Conservation (phyloP, 768 basidiomycete species). For the Lentinula sp. region DNA sequence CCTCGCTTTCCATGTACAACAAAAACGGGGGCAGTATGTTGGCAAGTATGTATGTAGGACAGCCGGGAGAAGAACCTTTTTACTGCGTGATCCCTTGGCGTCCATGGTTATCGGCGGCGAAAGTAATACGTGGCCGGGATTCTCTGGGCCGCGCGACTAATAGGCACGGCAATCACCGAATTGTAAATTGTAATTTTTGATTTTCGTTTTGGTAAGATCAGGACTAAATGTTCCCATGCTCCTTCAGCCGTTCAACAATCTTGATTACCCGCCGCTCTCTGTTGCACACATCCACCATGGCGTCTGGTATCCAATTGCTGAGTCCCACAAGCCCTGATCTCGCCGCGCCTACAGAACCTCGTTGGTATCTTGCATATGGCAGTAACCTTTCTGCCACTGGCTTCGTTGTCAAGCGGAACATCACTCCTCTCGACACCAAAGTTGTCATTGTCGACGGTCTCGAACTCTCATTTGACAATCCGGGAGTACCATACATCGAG, state of each 20-base stretch:
- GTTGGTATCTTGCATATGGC: constrained; percentile 9
- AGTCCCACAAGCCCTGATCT: background rate
- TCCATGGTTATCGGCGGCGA: background rate
- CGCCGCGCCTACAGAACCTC: background rate
- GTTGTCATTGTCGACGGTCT: constrained; percentile 5
- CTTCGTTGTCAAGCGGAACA: constrained; percentile 7
- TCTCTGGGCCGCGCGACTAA: background rate
- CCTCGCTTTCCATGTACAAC: background rate
- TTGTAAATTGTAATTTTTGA: background rate
- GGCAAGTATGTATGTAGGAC: background rate
- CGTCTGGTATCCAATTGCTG: constrained; percentile 3
- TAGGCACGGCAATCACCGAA: background rate
- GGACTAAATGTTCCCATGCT: background rate
- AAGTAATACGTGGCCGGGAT: background rate
- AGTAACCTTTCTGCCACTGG: constrained; percentile 8
- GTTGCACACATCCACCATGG: constrained; percentile 1
- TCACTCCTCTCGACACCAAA: constrained; percentile 5
- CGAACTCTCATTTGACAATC: constrained; percentile 6
- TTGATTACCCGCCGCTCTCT: background rate
- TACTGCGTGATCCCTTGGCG: background rate
- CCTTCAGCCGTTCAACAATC: background rate
- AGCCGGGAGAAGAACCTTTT: background rate
- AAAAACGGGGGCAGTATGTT: background rate
- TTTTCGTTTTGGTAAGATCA: background rate
- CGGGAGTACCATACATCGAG: constrained; percentile 6